Evolutionary conservation across 139 green algal species (phyloP).

Genomic region (Chlorella sorokiniana): DNA sequence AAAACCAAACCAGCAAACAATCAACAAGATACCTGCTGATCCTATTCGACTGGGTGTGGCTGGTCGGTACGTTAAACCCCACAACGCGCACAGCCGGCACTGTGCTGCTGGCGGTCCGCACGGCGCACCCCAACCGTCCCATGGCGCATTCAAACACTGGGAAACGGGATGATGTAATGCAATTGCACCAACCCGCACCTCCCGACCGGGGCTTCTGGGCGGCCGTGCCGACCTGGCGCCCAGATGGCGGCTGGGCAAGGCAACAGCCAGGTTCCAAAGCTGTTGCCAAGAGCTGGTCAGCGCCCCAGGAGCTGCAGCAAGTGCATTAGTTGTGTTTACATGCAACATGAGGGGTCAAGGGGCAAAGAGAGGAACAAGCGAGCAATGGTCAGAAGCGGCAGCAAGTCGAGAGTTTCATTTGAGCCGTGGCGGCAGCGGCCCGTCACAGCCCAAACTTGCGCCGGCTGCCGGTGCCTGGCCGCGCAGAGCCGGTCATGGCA

Average conservation of each 20-base stretch:
- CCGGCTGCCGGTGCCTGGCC: slow-evolving; percentile 4
- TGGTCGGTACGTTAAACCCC: background rate
- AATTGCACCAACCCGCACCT: no score
- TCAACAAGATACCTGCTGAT: background rate
- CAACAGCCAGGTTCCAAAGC: no score
- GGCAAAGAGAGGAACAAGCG: no score
- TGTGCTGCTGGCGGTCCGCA: background rate
- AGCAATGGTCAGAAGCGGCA: no score
- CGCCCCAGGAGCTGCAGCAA: no score
- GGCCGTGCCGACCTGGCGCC: no score
- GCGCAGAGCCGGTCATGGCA: slow-evolving; percentile 66
- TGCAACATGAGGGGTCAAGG: no score
- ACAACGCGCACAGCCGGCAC: slow-evolving; percentile 11
- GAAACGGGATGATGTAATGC: background rate
- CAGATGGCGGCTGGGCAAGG: no score
- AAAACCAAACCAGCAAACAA: no score
- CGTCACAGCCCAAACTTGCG: slow-evolving; percentile 50
- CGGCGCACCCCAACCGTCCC: background rate
- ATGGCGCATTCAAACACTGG: background rate
- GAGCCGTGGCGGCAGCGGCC: background rate
- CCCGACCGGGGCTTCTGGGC: no score
- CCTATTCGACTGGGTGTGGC: background rate
- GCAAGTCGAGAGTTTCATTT: background rate
- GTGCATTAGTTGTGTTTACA: no score
- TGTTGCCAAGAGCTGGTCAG: no score